A percentile compares a stretch with the other conserved stretches of the same genome.
Conservation (phyloP, 768 basidiomycete species). For the Xanthoconium purpureum region DNA sequence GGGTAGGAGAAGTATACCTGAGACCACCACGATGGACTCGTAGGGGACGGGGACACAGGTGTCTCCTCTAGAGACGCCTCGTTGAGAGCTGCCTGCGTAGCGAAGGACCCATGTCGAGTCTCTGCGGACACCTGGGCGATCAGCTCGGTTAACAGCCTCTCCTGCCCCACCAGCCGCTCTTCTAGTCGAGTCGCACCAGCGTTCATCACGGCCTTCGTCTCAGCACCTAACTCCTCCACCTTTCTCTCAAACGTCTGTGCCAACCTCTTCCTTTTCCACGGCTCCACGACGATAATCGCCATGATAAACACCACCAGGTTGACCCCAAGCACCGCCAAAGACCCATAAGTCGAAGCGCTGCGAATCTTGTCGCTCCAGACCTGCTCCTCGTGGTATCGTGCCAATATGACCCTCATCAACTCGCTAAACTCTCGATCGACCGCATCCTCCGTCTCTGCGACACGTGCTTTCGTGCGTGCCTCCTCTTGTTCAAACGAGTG, state of each 20-base stretch:
- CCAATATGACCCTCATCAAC: constrained; percentile 85
- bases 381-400: constrained; percentile 96
- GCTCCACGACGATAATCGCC: constrained; percentile 90
- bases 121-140: constrained; percentile 16
- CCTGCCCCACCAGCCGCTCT: constrained; percentile 49
- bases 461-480: constrained; percentile 59
- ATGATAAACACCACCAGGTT: constrained; percentile 89
- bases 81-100: constrained; percentile 2
- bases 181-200: constrained; percentile 48
- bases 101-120: constrained; percentile 6
- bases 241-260: constrained; percentile 88
- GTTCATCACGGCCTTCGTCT: constrained; percentile 43
- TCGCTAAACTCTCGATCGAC: constrained; percentile 87
- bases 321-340: constrained; percentile 77
- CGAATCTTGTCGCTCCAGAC: constrained; percentile 99
- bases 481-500: constrained; percentile 85
- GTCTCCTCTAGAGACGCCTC: constrained; percentile 4
- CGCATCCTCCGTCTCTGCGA: constrained; percentile 67
- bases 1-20: constrained; percentile 9
- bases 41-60: not conserved
- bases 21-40: constrained; percentile 8
- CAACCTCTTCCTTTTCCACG: constrained; percentile 88
- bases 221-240: constrained; percentile 53
- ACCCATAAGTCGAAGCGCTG: constrained; percentile 91
- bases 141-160: constrained; percentile 31